Percentiles rank a stretch among this genome's conserved stretches.
Evolutionary conservation across 805 yeast genomes (phyloP).

Genomic region (Starmerella kuoi): DNA sequence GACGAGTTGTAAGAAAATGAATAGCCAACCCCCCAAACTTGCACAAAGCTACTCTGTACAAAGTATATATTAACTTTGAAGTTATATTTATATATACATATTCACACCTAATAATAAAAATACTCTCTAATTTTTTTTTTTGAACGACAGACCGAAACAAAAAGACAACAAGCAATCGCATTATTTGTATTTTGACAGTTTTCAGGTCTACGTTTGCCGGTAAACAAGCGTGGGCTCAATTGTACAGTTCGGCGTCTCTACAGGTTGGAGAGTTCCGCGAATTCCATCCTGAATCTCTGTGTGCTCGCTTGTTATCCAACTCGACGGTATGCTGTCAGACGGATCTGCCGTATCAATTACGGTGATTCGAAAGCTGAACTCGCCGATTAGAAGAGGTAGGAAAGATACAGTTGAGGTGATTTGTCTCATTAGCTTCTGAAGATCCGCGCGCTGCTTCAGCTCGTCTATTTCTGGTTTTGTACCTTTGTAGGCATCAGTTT

Average conservation of each 20-base stretch:
- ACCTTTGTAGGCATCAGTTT: conserved; percentile 16
- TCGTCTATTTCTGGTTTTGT: no score
- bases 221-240: neutral
- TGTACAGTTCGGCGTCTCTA: neutral
- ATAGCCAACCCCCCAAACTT: neutral
- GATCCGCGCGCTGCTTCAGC: conserved; percentile 53
- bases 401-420: conserved; percentile 80
- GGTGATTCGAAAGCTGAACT: conserved; percentile 68
- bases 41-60: neutral
- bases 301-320: neutral
- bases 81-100: neutral
- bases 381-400: conserved; percentile 57
- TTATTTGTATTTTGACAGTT: no score
- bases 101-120: neutral
- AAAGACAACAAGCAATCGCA: no score
- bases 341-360: conserved; percentile 44
- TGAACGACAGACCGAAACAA: no score
- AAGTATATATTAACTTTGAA: neutral
- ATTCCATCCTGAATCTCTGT: neutral
- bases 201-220: no score
- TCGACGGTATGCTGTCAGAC: neutral
- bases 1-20: conserved; percentile 16
- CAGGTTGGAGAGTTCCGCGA: neutral
- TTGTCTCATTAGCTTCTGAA: conserved; percentile 78
- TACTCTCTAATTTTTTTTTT: no score